These are phyloP conservation scores for Phytophthora cajani DNA, from an alignment of 352 stramenopile species.

Conservation along the genomic window DNA sequence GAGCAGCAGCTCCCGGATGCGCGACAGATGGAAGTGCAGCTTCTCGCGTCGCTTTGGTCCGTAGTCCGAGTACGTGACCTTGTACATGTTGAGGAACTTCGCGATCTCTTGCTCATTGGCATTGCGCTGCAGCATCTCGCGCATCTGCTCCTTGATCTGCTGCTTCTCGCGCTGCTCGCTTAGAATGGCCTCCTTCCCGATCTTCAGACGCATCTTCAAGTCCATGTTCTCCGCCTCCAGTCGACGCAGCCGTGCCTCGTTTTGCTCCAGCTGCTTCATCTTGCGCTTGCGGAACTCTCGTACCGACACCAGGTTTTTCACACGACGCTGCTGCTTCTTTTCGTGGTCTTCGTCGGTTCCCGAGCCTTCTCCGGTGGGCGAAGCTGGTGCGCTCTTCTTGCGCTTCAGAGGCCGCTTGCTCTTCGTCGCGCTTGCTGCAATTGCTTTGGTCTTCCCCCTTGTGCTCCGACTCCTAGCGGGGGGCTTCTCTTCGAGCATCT, in stretches of 20 bases:
- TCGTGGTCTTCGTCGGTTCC: slow-evolving; percentile 43
- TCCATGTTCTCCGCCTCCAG: slow-evolving; percentile 83
- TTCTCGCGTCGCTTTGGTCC: slow-evolving; percentile 76
- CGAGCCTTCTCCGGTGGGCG: slow-evolving; percentile 14
- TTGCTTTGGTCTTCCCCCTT: slow-evolving; percentile 22
- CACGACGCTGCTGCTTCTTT: slow-evolving; percentile 70
- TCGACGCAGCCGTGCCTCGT: slow-evolving; percentile 62
- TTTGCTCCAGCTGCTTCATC: slow-evolving; percentile 77
- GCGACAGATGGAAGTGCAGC: slow-evolving; percentile 73
- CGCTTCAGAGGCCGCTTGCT: slow-evolving; percentile 36
- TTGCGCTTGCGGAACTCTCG: slow-evolving; percentile 82
- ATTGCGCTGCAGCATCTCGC: slow-evolving; percentile 73
- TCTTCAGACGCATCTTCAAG: slow-evolving; percentile 83
- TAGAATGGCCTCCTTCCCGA: slow-evolving; percentile 77
- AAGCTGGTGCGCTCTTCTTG: slow-evolving; percentile 33
- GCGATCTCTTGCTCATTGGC: slow-evolving; percentile 77
- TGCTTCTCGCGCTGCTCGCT: slow-evolving; percentile 81
- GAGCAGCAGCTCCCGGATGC: slow-evolving; percentile 75
- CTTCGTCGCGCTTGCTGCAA: slow-evolving; percentile 1
- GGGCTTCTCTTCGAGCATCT: slow-evolving; percentile 13
- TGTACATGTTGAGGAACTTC: slow-evolving; percentile 85
- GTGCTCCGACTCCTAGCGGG: slow-evolving; percentile 2
- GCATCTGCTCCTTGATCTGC: slow-evolving; percentile 84
- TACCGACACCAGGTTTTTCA: slow-evolving; percentile 79
- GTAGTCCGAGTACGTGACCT: slow-evolving; percentile 84